A percentile compares a stretch with the other conserved stretches of the same genome.
phyloP scores from a whole-genome alignment of 257 asterid genomes.

The Fraxinus americana region DNA sequence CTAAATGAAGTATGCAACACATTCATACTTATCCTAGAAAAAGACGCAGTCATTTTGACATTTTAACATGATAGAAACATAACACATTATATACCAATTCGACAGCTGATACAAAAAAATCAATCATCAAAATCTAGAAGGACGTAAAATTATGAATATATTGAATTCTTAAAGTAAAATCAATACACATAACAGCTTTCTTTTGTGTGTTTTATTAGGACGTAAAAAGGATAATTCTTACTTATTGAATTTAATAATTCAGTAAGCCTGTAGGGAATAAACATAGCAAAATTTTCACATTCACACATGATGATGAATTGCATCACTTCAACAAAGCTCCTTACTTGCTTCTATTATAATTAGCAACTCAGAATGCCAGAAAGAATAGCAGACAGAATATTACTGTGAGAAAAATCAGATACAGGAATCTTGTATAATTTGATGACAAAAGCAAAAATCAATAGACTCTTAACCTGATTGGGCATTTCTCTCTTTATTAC shows the following conservation, averaged over 20 bases:
- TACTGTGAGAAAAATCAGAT: not conserved
- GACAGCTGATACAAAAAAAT: too few species aligned
- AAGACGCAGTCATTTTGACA: not conserved
- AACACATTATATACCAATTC: not conserved
- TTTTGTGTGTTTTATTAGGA: not conserved
- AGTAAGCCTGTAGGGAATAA: not conserved
- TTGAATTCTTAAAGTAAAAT: not conserved
- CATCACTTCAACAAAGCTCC: constrained; percentile 5
- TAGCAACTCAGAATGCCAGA: constrained; percentile 15
- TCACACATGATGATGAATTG: not conserved
- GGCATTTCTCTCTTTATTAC: constrained; percentile 90
- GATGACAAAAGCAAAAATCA: constrained; percentile 8
- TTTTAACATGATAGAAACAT: not conserved
- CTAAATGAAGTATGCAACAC: constrained; percentile 4
- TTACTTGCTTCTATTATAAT: not conserved
- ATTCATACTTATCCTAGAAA: not conserved
- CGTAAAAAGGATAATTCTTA: not conserved
- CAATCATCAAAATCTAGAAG: not conserved
- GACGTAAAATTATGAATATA: not conserved
- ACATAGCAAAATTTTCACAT: not conserved
- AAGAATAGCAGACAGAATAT: not conserved
- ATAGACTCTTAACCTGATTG: constrained; percentile 50
- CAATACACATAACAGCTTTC: not conserved
- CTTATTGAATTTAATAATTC: not conserved
- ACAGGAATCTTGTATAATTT: not conserved